phyloP scores from a whole-genome alignment of 2,329 filamentous ascomycete species.

The Colletotrichum liaoningense region DNA sequence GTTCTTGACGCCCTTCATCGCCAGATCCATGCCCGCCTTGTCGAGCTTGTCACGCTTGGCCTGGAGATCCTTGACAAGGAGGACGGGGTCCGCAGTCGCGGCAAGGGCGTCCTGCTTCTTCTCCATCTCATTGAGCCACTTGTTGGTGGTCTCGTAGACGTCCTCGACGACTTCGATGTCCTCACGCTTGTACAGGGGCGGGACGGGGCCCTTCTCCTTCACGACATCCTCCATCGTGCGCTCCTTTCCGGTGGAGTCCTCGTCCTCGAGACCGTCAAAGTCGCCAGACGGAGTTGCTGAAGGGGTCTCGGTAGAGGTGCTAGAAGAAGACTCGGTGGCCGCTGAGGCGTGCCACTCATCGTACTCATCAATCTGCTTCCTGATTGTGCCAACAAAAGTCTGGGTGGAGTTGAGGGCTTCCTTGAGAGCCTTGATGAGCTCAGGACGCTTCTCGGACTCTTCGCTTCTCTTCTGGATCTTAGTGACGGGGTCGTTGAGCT shows the following conservation, averaged over 20 bases:
- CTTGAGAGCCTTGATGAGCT: slow-evolving; percentile 74
- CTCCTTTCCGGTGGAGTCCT: slow-evolving; percentile 57
- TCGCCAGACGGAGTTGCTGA: slow-evolving; percentile 61
- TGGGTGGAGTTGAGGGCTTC: slow-evolving; percentile 78
- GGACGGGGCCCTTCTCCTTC: slow-evolving; percentile 63
- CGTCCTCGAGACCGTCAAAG: slow-evolving; percentile 84
- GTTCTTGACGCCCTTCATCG: slow-evolving; percentile 74
- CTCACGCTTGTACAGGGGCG: slow-evolving; percentile 76
- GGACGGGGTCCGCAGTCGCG: slow-evolving; percentile 77
- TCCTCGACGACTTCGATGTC: slow-evolving; percentile 77
- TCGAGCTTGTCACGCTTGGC: slow-evolving; percentile 77
- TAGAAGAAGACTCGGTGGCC: slow-evolving; percentile 60
- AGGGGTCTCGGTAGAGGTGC: slow-evolving; percentile 50
- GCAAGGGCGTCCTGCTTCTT: slow-evolving; percentile 77
- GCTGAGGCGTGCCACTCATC: slow-evolving; percentile 69
- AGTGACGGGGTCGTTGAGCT: slow-evolving; percentile 80
- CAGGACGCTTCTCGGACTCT: slow-evolving; percentile 78
- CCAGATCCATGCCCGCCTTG: slow-evolving; percentile 75
- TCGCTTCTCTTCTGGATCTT: slow-evolving; percentile 82
- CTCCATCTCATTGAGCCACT: slow-evolving; percentile 82
- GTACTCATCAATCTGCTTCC: slow-evolving; percentile 76
- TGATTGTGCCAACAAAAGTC: slow-evolving; percentile 76
- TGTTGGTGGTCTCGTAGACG: slow-evolving; percentile 69
- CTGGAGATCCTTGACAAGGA: slow-evolving; percentile 78
- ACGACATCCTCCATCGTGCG: slow-evolving; percentile 57